These are phyloP conservation scores for Ustilago cynodontis DNA, from an alignment of 1,284 basidiomycete genomes.

Conservation along the genomic window DNA sequence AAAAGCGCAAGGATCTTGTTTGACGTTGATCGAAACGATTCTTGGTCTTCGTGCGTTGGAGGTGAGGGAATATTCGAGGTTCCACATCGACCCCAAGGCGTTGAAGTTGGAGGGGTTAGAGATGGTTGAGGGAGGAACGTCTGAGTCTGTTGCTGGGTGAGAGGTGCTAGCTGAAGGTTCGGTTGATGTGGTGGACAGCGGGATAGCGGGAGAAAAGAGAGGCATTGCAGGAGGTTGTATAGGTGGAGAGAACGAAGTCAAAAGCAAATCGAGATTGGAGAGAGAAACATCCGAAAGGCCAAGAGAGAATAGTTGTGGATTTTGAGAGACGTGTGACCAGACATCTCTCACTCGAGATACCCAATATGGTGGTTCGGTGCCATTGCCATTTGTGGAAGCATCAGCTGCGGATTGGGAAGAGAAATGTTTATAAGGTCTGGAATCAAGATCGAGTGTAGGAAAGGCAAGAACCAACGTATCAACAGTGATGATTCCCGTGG, in stretches of 20 bases:
- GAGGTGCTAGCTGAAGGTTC: slow-evolving; percentile 24
- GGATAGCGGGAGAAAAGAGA: slow-evolving; percentile 36
- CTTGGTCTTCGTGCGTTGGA: slow-evolving; percentile 41
- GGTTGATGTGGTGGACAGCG: slow-evolving; percentile 37
- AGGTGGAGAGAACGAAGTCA: slow-evolving; percentile 24
- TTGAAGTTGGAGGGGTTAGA: background rate
- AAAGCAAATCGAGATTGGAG: slow-evolving; percentile 23
- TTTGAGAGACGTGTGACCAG: slow-evolving; percentile 47
- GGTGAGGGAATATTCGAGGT: slow-evolving; percentile 42
- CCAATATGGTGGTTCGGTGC: slow-evolving; percentile 8
- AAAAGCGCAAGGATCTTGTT: slow-evolving; percentile 52
- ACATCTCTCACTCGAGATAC: slow-evolving; percentile 15
- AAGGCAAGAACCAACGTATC: slow-evolving; percentile 61
- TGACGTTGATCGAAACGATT: slow-evolving; percentile 57
- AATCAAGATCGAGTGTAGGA: slow-evolving; percentile 47
- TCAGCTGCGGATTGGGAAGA: background rate
- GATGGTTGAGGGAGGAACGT: slow-evolving; percentile 14
- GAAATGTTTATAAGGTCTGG: slow-evolving; percentile 15
- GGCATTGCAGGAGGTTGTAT: slow-evolving; percentile 30
- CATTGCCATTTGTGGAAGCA: background rate
- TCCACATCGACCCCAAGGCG: slow-evolving; percentile 25
- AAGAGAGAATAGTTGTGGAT: slow-evolving; percentile 55
- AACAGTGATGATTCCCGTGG: slow-evolving; percentile 59
- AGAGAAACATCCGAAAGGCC: slow-evolving; percentile 55
- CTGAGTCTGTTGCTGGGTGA: slow-evolving; percentile 11